Evolutionary conservation across 495 filamentous ascomycete genomes (phyloP).

Genomic region (Sporormia fimetaria): DNA sequence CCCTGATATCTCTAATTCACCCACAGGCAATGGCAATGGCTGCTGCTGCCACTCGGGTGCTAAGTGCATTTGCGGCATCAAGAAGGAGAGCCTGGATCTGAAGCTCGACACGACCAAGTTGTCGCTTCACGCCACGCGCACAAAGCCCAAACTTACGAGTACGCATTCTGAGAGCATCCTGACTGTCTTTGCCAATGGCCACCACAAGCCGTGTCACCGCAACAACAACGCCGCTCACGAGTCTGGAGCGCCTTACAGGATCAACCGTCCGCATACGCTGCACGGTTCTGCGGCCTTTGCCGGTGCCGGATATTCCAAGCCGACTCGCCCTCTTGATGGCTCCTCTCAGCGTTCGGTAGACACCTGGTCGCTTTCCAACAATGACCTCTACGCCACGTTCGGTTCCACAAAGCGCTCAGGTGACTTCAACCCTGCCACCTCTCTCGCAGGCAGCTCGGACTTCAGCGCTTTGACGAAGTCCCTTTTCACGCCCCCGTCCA

Average conservation of each 20-base stretch:
- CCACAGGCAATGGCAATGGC: conserved; percentile 49
- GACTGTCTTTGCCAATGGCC: conserved; percentile 81
- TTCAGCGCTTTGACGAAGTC: conserved; percentile 10
- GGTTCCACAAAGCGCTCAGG: conserved; percentile 23
- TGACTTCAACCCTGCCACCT: conserved; percentile 25
- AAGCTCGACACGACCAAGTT: conserved; percentile 58
- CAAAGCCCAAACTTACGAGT: conserved; percentile 65
- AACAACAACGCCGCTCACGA: conserved; percentile 78
- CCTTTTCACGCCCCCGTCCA: conserved; percentile 10
- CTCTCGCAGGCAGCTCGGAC: conserved; percentile 15
- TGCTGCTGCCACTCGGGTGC: conserved; percentile 78
- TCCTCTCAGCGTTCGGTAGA: conserved; percentile 15
- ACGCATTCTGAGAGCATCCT: conserved; percentile 74
- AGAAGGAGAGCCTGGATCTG: conserved; percentile 67
- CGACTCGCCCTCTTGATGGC: conserved; percentile 3
- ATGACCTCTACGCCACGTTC: conserved; percentile 14
- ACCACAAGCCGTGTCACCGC: conserved; percentile 86
- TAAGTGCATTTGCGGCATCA: conserved; percentile 83
- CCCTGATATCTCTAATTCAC: conserved; percentile 39
- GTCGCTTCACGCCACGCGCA: conserved; percentile 40
- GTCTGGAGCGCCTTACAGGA: conserved; percentile 69
- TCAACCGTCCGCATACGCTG: conserved; percentile 60
- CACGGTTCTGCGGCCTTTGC: conserved; percentile 36
- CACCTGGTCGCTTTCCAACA: conserved; percentile 23
- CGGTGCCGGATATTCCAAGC: conserved; percentile 6